Conservation (phyloP, 1,284 basidiomycete genomes). For the Heliocybe sulcata region DNA sequence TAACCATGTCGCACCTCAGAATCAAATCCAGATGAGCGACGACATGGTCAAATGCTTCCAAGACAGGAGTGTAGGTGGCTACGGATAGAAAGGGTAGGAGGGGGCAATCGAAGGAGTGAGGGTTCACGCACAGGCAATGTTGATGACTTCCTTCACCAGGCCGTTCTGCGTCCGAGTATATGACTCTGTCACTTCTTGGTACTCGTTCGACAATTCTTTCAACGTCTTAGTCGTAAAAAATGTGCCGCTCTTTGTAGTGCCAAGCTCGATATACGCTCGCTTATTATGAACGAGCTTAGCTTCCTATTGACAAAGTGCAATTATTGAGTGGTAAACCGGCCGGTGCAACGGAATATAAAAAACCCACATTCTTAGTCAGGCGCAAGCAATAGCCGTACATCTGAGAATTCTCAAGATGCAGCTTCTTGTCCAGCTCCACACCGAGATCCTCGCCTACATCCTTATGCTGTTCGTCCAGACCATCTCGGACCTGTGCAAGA, state of each 20-base stretch:
- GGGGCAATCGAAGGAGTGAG: background rate
- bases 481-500: constrained; percentile 66
- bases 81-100: background rate
- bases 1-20: constrained; percentile 50
- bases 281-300: constrained; percentile 66
- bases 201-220: constrained; percentile 70
- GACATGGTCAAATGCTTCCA: constrained; percentile 85
- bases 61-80: constrained; percentile 88
- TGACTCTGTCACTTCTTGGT: constrained; percentile 58
- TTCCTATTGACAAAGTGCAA: constrained; percentile 47
- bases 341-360: background rate
- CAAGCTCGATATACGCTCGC: constrained; percentile 79
- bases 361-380: constrained; percentile 80
- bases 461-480: constrained; percentile 80
- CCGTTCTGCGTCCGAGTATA: constrained; percentile 77
- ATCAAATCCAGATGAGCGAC: constrained; percentile 93
- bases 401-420: constrained; percentile 91
- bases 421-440: constrained; percentile 91
- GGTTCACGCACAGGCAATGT: constrained; percentile 71
- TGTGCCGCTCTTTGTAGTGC: constrained; percentile 82
- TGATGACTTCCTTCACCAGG: constrained; percentile 91
- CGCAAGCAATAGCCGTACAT: constrained; percentile 93
- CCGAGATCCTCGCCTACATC: constrained; percentile 68
- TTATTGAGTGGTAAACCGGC: background rate
- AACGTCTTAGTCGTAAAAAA: constrained; percentile 87